phyloP scores from a whole-genome alignment of 2,329 filamentous ascomycete species.

The Pyricularia pennisetigena region DNA sequence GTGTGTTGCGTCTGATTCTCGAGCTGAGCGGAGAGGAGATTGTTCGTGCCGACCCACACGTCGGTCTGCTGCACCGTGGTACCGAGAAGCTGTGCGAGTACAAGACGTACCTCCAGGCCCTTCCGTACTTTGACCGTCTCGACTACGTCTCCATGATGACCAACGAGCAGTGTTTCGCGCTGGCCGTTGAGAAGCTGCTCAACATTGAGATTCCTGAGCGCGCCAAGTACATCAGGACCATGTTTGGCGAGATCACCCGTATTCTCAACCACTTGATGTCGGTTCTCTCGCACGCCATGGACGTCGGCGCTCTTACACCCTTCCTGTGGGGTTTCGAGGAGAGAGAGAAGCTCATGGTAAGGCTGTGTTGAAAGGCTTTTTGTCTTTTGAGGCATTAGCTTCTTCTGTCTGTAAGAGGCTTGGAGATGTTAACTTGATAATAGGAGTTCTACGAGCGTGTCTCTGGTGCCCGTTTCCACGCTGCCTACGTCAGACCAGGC shows the following conservation, averaged over 20 bases:
- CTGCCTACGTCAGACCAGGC: constrained; percentile 91
- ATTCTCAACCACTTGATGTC: constrained; percentile 98
- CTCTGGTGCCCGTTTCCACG: constrained; percentile 92
- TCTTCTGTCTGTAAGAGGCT: neutral
- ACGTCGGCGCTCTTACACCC: constrained; percentile 93
- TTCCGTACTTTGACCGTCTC: constrained; percentile 97
- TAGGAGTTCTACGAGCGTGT: constrained; percentile 99
- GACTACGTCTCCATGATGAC: constrained; percentile 99
- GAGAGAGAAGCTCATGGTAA: constrained; percentile 98
- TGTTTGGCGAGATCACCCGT: constrained; percentile 93
- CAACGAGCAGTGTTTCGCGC: constrained; percentile 94
- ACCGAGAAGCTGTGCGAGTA: constrained; percentile 99
- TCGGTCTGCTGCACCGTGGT: constrained; percentile 89
- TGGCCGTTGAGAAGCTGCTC: constrained; percentile 94
- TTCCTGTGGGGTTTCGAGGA: constrained; percentile 99
- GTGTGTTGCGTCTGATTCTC: constrained; percentile 92
- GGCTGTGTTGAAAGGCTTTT: constrained; percentile 16
- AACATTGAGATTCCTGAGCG: constrained; percentile 93
- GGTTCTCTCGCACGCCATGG: constrained; percentile 94
- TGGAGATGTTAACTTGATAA: neutral
- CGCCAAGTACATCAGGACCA: constrained; percentile 91
- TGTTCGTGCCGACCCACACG: constrained; percentile 89
- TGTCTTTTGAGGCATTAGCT: neutral
- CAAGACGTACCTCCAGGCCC: constrained; percentile 95
- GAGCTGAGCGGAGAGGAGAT: constrained; percentile 98